A percentile compares a stretch with the other conserved stretches of the same genome.
Conservation (phyloP, 1,139 yeast genomes). For the Yamadazyma triangularis region DNA sequence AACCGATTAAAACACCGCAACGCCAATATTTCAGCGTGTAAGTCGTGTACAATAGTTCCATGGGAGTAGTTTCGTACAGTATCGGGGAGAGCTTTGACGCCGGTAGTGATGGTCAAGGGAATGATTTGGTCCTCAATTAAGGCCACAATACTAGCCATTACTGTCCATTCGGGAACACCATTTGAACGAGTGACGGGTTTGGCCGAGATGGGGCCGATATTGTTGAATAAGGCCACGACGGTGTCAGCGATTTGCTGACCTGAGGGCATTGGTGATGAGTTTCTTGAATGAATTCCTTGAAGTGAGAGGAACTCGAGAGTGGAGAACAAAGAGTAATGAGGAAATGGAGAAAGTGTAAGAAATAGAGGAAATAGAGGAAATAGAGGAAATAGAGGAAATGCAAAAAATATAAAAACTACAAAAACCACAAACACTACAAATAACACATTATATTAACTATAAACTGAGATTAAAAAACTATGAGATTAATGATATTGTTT, state of each 20-base stretch:
- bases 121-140: conserved; percentile 19
- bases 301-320: too few species aligned
- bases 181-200: conserved; percentile 11
- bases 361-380: too few species aligned
- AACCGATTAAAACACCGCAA: conserved; percentile 61
- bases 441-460: too few species aligned
- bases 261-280: not conserved
- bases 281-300: too few species aligned
- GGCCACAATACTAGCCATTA: conserved; percentile 69
- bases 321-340: too few species aligned
- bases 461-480: too few species aligned
- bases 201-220: conserved; percentile 8
- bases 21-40: conserved; percentile 83
- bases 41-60: conserved; percentile 73
- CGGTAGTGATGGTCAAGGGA: conserved; percentile 64
- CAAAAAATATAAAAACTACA: too few species aligned
- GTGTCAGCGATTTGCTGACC: conserved; percentile 9
- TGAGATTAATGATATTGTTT: too few species aligned
- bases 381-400: too few species aligned
- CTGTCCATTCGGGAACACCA: conserved; percentile 67
- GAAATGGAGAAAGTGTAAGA: too few species aligned
- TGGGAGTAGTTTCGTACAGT: conserved; percentile 30
- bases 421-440: too few species aligned
- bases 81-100: conserved; percentile 76
- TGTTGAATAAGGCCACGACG: conserved; percentile 7